Conservation (phyloP, 257 asterid genomes). For the Linaria vulgaris region DNA sequence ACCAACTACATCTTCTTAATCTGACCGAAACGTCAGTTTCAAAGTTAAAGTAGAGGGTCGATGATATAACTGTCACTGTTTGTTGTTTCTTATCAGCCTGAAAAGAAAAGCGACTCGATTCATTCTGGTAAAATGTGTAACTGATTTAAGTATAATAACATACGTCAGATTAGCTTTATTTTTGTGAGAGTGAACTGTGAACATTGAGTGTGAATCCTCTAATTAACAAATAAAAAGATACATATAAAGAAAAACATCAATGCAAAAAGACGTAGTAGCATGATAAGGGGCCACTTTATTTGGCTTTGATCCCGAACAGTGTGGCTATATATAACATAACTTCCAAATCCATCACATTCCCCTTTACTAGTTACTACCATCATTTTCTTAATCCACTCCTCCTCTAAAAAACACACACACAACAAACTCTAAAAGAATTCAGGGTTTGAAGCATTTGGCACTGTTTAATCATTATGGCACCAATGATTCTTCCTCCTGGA, state of each 20-base stretch:
- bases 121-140: neutral
- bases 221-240: slow-evolving; percentile 2
- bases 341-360: slow-evolving; percentile 21
- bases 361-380: neutral
- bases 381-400: neutral
- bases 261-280: slow-evolving; percentile 39
- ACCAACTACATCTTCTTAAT: too few relatives aligned
- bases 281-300: slow-evolving; percentile 58
- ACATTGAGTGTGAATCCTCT: slow-evolving; percentile 20
- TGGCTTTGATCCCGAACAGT: slow-evolving; percentile 46
- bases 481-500: slow-evolving; percentile 70
- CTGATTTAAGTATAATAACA: neutral
- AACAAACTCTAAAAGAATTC: neutral
- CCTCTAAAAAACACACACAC: neutral
- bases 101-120: neutral
- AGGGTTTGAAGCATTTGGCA: neutral
- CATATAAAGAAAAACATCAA: slow-evolving; percentile 23
- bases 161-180: neutral
- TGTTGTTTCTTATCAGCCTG: too few relatives aligned
- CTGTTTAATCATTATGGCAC: slow-evolving; percentile 34
- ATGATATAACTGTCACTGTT: too few relatives aligned
- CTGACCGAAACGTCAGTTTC: too few relatives aligned
- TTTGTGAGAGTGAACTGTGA: neutral
- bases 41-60: too few relatives aligned
- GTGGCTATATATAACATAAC: slow-evolving; percentile 27